phyloP scores from a whole-genome alignment of 139 green algal species.

The Asterochloris erici region DNA sequence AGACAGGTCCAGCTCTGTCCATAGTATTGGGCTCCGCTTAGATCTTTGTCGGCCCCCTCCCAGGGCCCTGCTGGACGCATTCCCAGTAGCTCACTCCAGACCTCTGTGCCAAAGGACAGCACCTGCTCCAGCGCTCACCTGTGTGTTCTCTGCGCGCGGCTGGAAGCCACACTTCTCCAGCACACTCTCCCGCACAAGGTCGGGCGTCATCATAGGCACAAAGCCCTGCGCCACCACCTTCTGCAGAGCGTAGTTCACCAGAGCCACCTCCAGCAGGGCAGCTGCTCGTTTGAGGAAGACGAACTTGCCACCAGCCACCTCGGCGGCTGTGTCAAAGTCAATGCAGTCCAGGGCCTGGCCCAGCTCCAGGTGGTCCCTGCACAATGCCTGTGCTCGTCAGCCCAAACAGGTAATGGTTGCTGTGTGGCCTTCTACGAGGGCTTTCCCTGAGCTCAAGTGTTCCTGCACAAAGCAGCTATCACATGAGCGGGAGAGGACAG shows the following conservation, averaged over 20 bases:
- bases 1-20: too few species aligned
- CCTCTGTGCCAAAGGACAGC: neutral
- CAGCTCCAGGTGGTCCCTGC: slow-evolving; percentile 78
- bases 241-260: slow-evolving; percentile 84
- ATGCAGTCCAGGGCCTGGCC: slow-evolving; percentile 73
- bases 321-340: slow-evolving; percentile 83
- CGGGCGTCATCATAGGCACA: slow-evolving; percentile 87
- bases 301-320: slow-evolving; percentile 89
- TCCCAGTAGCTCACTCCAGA: neutral
- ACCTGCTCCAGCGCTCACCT: slow-evolving; percentile 45
- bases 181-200: slow-evolving; percentile 86
- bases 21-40: too few species aligned
- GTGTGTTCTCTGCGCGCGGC: slow-evolving; percentile 85
- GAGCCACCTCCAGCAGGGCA: slow-evolving; percentile 93
- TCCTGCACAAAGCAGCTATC: neutral
- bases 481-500: neutral
- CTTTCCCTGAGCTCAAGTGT: neutral
- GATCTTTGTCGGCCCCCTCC: too few species aligned
- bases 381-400: neutral
- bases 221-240: slow-evolving; percentile 75
- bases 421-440: neutral
- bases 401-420: neutral
- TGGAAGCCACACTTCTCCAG: slow-evolving; percentile 99
- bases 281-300: slow-evolving; percentile 90
- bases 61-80: too few species aligned